Evolutionary conservation across 1,139 yeast species (phyloP), one percentile per base, ranked within the genome.

Genomic region (Fermentozyma sake): DNA sequence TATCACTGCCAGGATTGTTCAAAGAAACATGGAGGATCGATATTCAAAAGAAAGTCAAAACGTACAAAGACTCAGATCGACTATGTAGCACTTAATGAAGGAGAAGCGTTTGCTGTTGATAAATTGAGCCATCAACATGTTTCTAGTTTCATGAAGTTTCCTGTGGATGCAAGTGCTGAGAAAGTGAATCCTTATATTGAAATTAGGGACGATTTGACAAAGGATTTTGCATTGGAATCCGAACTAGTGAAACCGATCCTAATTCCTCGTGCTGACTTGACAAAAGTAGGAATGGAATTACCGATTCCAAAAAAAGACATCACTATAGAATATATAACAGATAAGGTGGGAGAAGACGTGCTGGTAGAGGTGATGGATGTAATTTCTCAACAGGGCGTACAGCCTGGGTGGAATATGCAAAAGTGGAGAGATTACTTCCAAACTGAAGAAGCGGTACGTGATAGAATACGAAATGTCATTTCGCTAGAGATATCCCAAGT

Each of bases 311-410:
- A 52, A 14, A 48, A 49, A 10, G 52, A 62, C 1, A 61, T 74
- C 5, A 65, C 76, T 4, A 77, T 84, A 6, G 70, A 72, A 27
- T 62, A 72, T 33, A 70, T 86, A 1, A 65, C 83, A 0, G 68
- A 68, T 3, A 50, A 64, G 15, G 70, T 85, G 13, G 96, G 95
- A 0, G 69, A 56, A 2, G 82, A 79, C 22, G 57, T 62, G 3
- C 70, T 72, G 0, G 70, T 87, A 2, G 95, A 86, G 35, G 96
- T 87, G 1, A 84, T 85, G 93, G 95, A 87, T 48, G 95, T 86
- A 4, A 67, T 84, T 12, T 79, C 94, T 0, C 96, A 87, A 44
- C 82, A 80, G 34, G 69, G 75, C 11, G 65, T 64, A 7, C 45
- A 55, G 5, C 73, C 76, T 0, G 71, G 73, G 5, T 87, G 96